Evolutionary conservation across 163 green algal genomes (phyloP), one percentile per base, ranked within the genome.

Genomic region (Chloroidium sp.): DNA sequence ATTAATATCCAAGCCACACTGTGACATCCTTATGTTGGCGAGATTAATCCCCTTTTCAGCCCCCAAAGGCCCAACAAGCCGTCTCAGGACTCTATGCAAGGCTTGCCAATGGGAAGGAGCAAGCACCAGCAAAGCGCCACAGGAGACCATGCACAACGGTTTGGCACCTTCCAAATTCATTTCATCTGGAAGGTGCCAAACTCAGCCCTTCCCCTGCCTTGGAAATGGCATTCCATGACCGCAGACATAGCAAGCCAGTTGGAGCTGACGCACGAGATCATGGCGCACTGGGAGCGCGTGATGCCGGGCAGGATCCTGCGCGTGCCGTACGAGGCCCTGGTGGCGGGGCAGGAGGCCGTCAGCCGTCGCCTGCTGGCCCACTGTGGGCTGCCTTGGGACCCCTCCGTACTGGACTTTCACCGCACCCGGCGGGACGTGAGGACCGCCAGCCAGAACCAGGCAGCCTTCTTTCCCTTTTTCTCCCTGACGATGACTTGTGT

Each of bases 391-490:
- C 67, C 62, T 14, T 93, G 89, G 87, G 82, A 92, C 61, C 59
- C 74, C 3, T 62, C 36, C 0, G 87, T 92, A 80, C 86, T 93
- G 79, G 2, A 72, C 58, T 92, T 92, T 78, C 90, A 93, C 59
- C 69, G 74, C 2, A 85, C 80, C 8, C 64, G 80, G 58, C 82
- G 88, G 14, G 79, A 75, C 0, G 88, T 93, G 69, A 75, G 86
- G 6, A 93, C 90, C 0, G 90, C 90, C 72, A 93, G 89, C 77
- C 80, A 87, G 58, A 78, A 69, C 68, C 90, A 93, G 86, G 90
- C 36, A 36, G 36, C 36, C 36, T 36, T 36, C 36, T 36, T 36
- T 36, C 36, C 36, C 36, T 36, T 36, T 36, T 36, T 36, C 36
- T 36, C 36, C 36, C 36, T 93, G 69, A 76, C 86, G 1, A 79